Conservation (phyloP, 2,329 filamentous ascomycete species). For the Colletotrichum liriopes region DNA sequence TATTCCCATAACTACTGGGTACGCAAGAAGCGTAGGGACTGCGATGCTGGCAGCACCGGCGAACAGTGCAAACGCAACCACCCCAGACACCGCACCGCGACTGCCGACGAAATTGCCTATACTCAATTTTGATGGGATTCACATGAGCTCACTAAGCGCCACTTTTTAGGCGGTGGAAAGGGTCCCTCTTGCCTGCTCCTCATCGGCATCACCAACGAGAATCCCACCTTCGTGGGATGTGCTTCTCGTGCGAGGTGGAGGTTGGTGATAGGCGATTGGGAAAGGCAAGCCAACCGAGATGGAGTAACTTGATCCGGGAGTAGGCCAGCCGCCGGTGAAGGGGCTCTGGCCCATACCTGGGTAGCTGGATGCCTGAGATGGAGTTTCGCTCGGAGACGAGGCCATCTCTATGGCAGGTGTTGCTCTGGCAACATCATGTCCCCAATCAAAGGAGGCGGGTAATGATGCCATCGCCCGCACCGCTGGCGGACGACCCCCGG, state of each 20-base stretch:
- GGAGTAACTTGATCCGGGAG: neutral
- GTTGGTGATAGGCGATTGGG: neutral
- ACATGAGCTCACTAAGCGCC: neutral
- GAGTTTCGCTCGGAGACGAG: neutral
- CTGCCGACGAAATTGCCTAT: neutral
- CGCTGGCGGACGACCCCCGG: neutral
- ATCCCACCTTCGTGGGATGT: neutral
- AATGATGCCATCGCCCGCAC: neutral
- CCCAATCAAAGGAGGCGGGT: neutral
- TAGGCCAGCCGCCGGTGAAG: neutral
- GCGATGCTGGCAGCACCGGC: no score
- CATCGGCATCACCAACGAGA: neutral
- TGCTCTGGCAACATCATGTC: neutral
- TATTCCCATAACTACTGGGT: no score
- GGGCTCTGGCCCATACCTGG: no score
- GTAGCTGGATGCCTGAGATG: neutral
- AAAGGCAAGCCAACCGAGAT: no score
- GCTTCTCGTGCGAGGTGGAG: neutral
- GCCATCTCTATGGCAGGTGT: neutral
- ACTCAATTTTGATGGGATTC: neutral
- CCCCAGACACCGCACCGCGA: neutral
- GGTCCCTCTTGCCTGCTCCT: neutral
- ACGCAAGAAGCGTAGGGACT: no score
- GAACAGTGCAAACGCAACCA: no score
- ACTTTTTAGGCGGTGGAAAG: neutral